Base-by-base conservation (phyloP, 306 rosid species). In the Lablab purpureus region DNA sequence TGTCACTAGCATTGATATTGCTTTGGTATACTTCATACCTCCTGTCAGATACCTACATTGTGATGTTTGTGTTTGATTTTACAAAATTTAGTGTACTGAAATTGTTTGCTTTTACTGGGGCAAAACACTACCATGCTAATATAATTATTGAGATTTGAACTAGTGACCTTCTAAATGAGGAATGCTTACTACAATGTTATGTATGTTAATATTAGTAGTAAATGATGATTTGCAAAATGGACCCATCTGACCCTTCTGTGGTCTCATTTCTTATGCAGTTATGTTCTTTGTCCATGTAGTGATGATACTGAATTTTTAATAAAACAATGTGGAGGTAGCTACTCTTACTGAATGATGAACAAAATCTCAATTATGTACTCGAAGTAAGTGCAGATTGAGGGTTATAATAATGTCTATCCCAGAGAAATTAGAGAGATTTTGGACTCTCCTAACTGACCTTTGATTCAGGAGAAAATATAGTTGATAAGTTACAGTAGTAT, bases 1-100 rank as follows among this genome's bases (percentile, higher is more conserved):
- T 56, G 98, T 91, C 79, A 93, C 99, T 60, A 95, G 99, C 92
- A 91, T 95, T 81, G 99, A 95, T 80, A 95, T 95, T 85, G 97
- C 99, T 74, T 83, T 91, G 97, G 99, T 95, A 91, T 81, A 78
- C 27, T 83, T 70, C 47, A 71, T 45, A 60, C 30, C 47, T 88
- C 60, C 43, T 28, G 28, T 54, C 55, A 60, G 65, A 11, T 67
- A 15, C 65, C 62, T 82, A 75, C 52, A 58, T 30, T 60, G 51
- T 17, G n/a, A 40, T 56, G 67, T 63, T 76, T 56, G 23, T 73
- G 60, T 81, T 78, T 81, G 34, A 58, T 73, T 72, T 78, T 54
- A 49, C 67, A 62, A 40, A 21, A 75, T 43, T 7, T 66, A 22
- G 64, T 52, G 36, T 75, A 69, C 50, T 74, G 23, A 21, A 70